These are phyloP conservation scores for Leccinellum luteum DNA, from an alignment of 768 basidiomycete genomes.

Conservation along the genomic window DNA sequence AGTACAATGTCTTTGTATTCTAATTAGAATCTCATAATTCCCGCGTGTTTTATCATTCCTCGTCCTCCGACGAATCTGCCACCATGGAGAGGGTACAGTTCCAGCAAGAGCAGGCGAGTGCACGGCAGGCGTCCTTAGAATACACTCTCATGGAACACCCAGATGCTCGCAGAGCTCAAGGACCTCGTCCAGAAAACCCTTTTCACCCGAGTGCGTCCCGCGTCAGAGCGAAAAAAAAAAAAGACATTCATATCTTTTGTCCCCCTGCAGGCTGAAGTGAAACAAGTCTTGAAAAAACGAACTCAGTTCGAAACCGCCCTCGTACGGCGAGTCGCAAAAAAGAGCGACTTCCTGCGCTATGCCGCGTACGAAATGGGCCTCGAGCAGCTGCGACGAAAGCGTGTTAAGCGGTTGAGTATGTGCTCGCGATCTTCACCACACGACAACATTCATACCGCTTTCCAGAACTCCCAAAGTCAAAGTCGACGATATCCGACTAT, in stretches of 20 bases:
- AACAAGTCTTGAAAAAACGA: slow-evolving; percentile 80
- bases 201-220: slow-evolving; percentile 66
- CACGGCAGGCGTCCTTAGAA: neutral
- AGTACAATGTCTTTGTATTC: too few relatives aligned
- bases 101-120: slow-evolving; percentile 80
- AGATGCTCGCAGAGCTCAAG: slow-evolving; percentile 95
- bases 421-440: slow-evolving; percentile 3
- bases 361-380: slow-evolving; percentile 89
- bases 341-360: slow-evolving; percentile 87
- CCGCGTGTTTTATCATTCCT: neutral
- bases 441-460: neutral
- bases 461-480: slow-evolving; percentile 31
- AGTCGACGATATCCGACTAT: slow-evolving; percentile 76
- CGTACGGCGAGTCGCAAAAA: slow-evolving; percentile 79
- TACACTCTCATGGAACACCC: slow-evolving; percentile 9
- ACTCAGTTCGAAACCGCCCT: slow-evolving; percentile 83
- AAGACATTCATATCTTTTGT: slow-evolving; percentile 1
- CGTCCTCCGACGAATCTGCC: too few relatives aligned
- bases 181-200: slow-evolving; percentile 83
- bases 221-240: neutral
- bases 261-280: slow-evolving; percentile 64
- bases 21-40: neutral
- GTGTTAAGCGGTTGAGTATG: slow-evolving; percentile 70
- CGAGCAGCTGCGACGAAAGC: slow-evolving; percentile 75
- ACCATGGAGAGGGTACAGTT: slow-evolving; percentile 92